Conservation (phyloP, 2,329 filamentous ascomycete genomes). For the Escovopsis sp. region DNA sequence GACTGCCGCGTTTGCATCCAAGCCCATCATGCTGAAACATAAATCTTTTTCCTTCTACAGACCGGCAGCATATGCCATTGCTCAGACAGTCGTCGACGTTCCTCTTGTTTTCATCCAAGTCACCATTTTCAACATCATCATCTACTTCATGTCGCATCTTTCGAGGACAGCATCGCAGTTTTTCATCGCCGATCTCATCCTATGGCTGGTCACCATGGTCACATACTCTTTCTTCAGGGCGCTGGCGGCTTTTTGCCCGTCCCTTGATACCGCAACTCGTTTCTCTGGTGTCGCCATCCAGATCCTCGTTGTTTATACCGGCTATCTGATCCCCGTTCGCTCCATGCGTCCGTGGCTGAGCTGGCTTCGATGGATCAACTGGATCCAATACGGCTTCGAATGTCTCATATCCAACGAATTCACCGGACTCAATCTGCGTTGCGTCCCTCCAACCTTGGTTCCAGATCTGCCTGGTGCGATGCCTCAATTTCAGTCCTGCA, state of each 20-base stretch:
- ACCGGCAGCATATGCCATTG: constrained; percentile 40
- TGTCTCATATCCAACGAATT: constrained; percentile 52
- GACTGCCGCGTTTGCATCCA: constrained; percentile 45
- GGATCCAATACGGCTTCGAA: constrained; percentile 56
- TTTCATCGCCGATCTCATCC: constrained; percentile 50
- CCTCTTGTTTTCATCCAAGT: constrained; percentile 48
- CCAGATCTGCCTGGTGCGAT: constrained; percentile 25
- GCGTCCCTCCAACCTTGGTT: constrained; percentile 42
- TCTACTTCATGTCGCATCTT: constrained; percentile 69
- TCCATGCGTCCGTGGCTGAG: constrained; percentile 44
- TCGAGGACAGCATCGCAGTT: constrained; percentile 51
- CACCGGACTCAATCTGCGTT: constrained; percentile 41
- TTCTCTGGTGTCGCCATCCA: constrained; percentile 43
- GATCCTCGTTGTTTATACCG: constrained; percentile 52
- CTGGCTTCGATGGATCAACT: constrained; percentile 57
- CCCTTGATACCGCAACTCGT: constrained; percentile 48
- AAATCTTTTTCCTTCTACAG: constrained; percentile 57
- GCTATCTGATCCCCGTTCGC: constrained; percentile 45
- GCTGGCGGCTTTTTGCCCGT: constrained; percentile 42
- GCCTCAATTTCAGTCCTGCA: constrained; percentile 36
- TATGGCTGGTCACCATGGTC: constrained; percentile 41
- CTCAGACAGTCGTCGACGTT: constrained; percentile 44
- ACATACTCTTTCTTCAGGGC: constrained; percentile 46
- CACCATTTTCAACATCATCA: constrained; percentile 51
- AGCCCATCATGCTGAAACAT: constrained; percentile 55